Evolutionary conservation across 2,329 filamentous ascomycete genomes (phyloP).

Genomic region (Coniochaeta sp.): DNA sequence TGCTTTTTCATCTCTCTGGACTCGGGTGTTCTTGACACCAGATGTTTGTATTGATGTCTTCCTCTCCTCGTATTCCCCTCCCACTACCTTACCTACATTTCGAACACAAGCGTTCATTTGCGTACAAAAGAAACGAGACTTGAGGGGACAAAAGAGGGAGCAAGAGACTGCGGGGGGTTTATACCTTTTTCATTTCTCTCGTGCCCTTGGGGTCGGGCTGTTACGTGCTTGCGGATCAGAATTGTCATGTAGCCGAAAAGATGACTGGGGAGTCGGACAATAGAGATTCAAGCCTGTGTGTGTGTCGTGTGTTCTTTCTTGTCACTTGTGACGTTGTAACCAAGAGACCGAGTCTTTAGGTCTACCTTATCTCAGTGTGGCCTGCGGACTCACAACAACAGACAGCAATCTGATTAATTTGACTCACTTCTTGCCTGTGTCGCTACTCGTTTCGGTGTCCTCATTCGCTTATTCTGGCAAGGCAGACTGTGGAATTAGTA

Average conservation of each 20-base stretch:
- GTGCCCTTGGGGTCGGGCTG: not conserved
- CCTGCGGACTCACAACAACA: too few relatives aligned
- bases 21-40: not conserved
- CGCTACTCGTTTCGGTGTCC: not conserved
- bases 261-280: not conserved
- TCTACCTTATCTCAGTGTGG: too few relatives aligned
- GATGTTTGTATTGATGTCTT: not conserved
- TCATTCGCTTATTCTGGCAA: slow-evolving; percentile 2
- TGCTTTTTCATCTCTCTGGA: not conserved
- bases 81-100: too few relatives aligned
- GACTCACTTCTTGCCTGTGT: not conserved
- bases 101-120: not conserved
- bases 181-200: slow-evolving; percentile 1
- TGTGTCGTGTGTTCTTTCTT: too few relatives aligned
- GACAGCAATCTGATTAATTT: not conserved
- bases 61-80: not conserved
- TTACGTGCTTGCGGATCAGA: not conserved
- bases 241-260: not conserved
- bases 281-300: not conserved
- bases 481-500: slow-evolving; percentile 8
- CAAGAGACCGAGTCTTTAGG: not conserved
- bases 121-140: not conserved
- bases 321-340: not conserved
- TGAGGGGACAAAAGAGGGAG: not conserved
- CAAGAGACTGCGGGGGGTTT: slow-evolving; percentile 7